phyloP scores from a whole-genome alignment of 176 grass and related monocot species.

The Puya raimondii region DNA sequence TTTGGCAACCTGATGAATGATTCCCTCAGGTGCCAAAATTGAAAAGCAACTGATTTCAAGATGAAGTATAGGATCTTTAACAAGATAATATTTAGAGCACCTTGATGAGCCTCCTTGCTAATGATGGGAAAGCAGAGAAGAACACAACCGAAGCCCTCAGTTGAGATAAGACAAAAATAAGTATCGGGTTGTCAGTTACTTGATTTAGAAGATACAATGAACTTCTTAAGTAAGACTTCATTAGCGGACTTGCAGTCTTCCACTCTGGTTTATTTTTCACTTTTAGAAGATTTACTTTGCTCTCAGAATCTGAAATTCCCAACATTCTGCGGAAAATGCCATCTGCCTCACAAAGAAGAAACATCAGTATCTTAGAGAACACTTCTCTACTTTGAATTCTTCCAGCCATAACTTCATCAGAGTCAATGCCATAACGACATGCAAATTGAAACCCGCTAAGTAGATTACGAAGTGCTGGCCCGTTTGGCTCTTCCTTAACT shows the following conservation, averaged over 20 bases:
- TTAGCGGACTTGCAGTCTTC: constrained; percentile 42
- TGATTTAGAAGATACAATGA: constrained; percentile 73
- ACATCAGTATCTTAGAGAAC: constrained; percentile 59
- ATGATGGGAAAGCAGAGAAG: constrained; percentile 23
- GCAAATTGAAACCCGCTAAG: constrained; percentile 70
- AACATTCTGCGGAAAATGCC: constrained; percentile 54
- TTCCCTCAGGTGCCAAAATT: constrained; percentile 2
- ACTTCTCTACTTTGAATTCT: constrained; percentile 50
- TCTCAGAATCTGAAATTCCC: constrained; percentile 41
- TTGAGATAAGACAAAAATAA: constrained; percentile 17
- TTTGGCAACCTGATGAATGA: not conserved
- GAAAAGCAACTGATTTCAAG: not conserved
- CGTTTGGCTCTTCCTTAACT: constrained; percentile 65
- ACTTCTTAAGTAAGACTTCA: constrained; percentile 70
- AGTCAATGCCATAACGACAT: constrained; percentile 54
- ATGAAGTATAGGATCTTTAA: not conserved
- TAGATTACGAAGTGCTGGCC: constrained; percentile 40
- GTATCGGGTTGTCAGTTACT: constrained; percentile 44
- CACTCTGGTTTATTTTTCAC: constrained; percentile 47
- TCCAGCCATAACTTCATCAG: constrained; percentile 23
- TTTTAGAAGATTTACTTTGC: constrained; percentile 59
- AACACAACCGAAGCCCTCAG: constrained; percentile 16
- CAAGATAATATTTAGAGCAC: constrained; percentile 20
- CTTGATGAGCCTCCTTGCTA: constrained; percentile 72
- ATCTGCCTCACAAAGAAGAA: constrained; percentile 57